Conservation (phyloP, 2,329 filamentous ascomycete species). For the Bipolaris bicolor region DNA sequence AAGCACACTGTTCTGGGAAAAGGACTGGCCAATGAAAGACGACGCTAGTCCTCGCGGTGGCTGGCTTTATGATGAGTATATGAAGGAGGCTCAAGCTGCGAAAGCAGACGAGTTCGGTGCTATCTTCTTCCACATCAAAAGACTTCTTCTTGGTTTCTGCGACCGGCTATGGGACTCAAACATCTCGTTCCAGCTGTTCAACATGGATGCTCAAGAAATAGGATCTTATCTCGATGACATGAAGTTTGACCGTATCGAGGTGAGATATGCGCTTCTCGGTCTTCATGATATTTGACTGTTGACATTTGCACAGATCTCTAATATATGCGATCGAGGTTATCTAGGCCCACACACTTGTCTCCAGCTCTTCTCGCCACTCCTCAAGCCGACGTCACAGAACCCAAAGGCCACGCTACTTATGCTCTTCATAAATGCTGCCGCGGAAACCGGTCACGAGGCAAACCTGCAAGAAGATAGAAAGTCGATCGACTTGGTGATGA, state of each 20-base stretch:
- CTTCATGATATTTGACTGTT: background rate
- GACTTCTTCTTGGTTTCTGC: background rate
- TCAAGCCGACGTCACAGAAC: constrained; percentile 1
- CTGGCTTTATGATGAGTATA: constrained; percentile 1
- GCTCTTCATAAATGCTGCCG: background rate
- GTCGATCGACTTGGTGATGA: background rate
- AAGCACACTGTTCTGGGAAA: background rate
- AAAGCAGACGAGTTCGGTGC: background rate
- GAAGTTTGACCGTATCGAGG: constrained; percentile 1
- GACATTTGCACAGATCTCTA: background rate
- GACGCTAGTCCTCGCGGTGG: background rate
- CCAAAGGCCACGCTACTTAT: background rate
- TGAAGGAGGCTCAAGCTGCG: background rate
- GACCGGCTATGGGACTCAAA: background rate
- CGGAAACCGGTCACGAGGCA: background rate
- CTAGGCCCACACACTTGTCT: background rate
- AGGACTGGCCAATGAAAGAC: background rate
- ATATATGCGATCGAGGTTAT: constrained; percentile 1
- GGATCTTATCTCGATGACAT: background rate
- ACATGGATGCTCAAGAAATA: constrained; percentile 1
- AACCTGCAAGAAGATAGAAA: background rate
- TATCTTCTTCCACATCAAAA: background rate
- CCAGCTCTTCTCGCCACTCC: background rate
- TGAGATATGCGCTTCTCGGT: background rate
- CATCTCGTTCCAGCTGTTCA: background rate